Evolutionary conservation across 2,329 filamentous ascomycete species (phyloP).

Genomic region (Trichoderma oligosporum): DNA sequence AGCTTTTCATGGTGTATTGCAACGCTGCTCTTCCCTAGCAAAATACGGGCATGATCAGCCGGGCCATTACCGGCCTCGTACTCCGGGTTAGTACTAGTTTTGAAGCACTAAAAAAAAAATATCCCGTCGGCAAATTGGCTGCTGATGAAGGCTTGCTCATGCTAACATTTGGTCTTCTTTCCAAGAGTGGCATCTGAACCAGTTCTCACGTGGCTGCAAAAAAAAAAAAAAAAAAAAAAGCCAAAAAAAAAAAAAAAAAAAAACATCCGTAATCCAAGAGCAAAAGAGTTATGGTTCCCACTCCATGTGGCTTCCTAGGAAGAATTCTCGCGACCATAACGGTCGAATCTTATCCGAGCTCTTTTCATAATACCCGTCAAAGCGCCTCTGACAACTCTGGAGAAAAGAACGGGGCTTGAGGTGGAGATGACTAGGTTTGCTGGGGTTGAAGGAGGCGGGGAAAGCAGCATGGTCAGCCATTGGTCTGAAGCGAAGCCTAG

Average conservation of each 20-base stretch:
- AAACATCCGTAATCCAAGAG: neutral
- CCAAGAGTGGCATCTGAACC: constrained; percentile 2
- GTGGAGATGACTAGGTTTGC: constrained; percentile 13
- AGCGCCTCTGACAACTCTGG: constrained; percentile 13
- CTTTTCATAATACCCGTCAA: neutral
- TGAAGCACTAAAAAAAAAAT: neutral
- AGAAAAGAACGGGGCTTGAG: constrained; percentile 12
- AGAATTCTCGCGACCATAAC: constrained; percentile 4
- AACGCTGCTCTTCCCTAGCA: neutral
- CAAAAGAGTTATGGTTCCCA: neutral
- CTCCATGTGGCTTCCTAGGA: neutral
- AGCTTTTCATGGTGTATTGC: constrained; percentile 7
- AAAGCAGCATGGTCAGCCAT: neutral
- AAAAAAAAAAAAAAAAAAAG: no score
- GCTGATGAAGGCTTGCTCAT: neutral
- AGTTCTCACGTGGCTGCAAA: neutral
- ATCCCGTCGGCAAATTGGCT: constrained; percentile 14
- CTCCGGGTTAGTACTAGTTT: constrained; percentile 12
- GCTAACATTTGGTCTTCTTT: neutral
- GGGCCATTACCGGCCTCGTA: constrained; percentile 13
- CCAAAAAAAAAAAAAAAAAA: no score
- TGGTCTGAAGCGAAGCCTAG: constrained; percentile 12
- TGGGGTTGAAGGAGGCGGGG: constrained; percentile 16
- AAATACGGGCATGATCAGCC: constrained; percentile 17
- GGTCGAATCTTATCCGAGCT: neutral